A percentile compares a stretch with the other conserved stretches of the same genome.
Conservation (phyloP, 1,284 basidiomycete genomes). For the Moesziomyces globuligerus region DNA sequence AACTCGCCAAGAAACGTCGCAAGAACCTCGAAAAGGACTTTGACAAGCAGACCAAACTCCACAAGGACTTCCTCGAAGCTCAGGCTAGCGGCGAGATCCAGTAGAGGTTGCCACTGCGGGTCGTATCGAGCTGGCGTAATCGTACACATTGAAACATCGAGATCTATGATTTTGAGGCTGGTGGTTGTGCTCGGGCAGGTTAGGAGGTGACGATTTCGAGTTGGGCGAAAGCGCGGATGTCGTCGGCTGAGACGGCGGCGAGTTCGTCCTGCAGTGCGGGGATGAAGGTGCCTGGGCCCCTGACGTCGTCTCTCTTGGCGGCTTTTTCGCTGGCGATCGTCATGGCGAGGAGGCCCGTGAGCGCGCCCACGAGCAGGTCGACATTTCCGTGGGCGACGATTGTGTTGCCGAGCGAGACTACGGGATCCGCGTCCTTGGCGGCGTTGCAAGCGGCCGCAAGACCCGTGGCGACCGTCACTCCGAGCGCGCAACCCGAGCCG, state of each 20-base stretch:
- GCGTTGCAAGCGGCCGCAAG: conserved; percentile 74
- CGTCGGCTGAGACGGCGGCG: conserved; percentile 25
- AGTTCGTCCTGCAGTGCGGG: conserved; percentile 86
- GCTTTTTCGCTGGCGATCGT: conserved; percentile 87
- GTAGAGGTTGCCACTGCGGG: conserved; percentile 10
- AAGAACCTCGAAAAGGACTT: conserved; percentile 87
- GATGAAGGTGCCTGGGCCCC: conserved; percentile 87
- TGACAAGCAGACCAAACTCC: conserved; percentile 73
- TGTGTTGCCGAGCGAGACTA: conserved; percentile 22
- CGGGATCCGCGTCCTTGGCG: conserved; percentile 8
- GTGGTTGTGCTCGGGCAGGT: too few species aligned
- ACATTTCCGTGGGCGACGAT: conserved; percentile 39
- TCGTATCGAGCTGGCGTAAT: too few species aligned
- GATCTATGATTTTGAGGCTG: too few species aligned
- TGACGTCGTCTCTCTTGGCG: conserved; percentile 75
- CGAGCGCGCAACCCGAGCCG: conserved; percentile 88
- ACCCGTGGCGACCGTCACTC: conserved; percentile 79
- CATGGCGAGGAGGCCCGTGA: conserved; percentile 76
- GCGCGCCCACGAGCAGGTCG: conserved; percentile 55
- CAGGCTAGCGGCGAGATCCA: conserved; percentile 57
- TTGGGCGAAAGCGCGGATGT: conserved; percentile 23
- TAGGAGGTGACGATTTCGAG: conserved; percentile 26
- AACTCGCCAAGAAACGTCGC: conserved; percentile 80
- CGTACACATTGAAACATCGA: too few species aligned
- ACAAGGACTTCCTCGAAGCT: conserved; percentile 61